These are phyloP conservation scores for Fraxinus floribunda DNA, from an alignment of 305 asterid species.

Conservation along the genomic window DNA sequence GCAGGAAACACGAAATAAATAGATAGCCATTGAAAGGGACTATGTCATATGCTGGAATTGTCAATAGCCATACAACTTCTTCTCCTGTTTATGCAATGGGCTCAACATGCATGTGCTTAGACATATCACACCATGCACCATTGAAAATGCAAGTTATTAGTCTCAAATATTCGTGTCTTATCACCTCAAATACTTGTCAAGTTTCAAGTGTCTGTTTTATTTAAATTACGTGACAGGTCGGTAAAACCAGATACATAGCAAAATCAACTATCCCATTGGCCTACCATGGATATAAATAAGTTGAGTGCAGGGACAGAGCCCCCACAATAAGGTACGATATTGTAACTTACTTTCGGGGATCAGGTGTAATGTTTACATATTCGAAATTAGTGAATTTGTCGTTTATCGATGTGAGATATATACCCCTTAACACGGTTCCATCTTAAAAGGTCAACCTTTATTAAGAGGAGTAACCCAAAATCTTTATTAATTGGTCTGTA, in stretches of 20 bases:
- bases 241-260: background rate
- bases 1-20: slow-evolving; percentile 27
- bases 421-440: too few relatives aligned
- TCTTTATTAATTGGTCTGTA: too few relatives aligned
- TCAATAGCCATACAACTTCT: slow-evolving; percentile 25
- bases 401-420: background rate
- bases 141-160: slow-evolving; percentile 1
- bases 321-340: background rate
- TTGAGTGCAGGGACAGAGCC: background rate
- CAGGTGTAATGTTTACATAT: background rate
- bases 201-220: background rate
- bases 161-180: slow-evolving; percentile 15
- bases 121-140: background rate
- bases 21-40: slow-evolving; percentile 41
- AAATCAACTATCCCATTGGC: background rate
- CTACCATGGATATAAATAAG: background rate
- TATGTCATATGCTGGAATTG: slow-evolving; percentile 16
- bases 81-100: background rate
- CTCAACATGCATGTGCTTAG: slow-evolving; percentile 1
- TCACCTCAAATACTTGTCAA: background rate
- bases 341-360: background rate
- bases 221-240: background rate
- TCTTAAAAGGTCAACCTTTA: too few relatives aligned
- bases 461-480: too few relatives aligned
- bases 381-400: background rate